Evolutionary conservation across 129 eudicot genomes (phyloP).

Genomic region (Rutidosis leptorrhynchoides): DNA sequence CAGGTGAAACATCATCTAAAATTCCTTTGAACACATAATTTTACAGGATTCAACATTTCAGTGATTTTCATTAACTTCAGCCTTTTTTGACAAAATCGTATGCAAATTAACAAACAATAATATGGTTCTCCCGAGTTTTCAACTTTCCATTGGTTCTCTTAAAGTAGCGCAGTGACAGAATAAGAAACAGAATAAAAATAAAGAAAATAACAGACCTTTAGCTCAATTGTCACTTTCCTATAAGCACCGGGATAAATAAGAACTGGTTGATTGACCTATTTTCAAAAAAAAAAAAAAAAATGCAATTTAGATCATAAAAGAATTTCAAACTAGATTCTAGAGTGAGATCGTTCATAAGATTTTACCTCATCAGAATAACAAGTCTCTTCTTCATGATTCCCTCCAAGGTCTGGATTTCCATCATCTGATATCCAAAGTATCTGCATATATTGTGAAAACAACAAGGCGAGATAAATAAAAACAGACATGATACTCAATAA

Average conservation of each 20-base stretch:
- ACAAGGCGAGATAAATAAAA: slow-evolving; percentile 5
- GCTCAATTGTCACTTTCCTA: slow-evolving; percentile 86
- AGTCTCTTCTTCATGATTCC: slow-evolving; percentile 68
- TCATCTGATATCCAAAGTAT: slow-evolving; percentile 94
- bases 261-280: slow-evolving; percentile 85
- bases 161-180: neutral
- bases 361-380: slow-evolving; percentile 89
- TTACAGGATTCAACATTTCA: neutral
- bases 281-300: neutral
- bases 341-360: neutral
- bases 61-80: neutral
- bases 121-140: neutral
- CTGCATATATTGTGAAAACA: slow-evolving; percentile 37
- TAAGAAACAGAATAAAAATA: too few species aligned
- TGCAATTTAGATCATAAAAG: slow-evolving; percentile 20
- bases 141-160: neutral
- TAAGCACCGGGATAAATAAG: slow-evolving; percentile 85
- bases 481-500: neutral
- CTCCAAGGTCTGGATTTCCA: slow-evolving; percentile 97
- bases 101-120: neutral
- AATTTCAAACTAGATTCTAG: neutral
- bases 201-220: slow-evolving; percentile 52
- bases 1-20: neutral
- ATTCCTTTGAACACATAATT: neutral
- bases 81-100: neutral